Evolutionary conservation across 768 basidiomycete species (phyloP).

Genomic region (Naganishia onofrii): DNA sequence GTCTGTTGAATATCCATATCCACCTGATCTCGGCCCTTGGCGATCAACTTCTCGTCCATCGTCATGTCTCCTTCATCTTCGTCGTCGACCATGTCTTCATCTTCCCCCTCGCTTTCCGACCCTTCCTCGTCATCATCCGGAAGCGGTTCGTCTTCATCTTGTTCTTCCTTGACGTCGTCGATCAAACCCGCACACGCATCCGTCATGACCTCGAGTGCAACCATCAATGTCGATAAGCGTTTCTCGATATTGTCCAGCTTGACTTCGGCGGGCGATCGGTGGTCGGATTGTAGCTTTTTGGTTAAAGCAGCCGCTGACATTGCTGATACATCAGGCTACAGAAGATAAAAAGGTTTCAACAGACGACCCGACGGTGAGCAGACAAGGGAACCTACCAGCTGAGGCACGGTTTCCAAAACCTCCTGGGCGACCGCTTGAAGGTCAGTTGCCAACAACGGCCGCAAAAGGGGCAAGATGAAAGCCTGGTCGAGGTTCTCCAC

Average conservation of each 20-base stretch:
- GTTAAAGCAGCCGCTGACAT: conserved; percentile 32
- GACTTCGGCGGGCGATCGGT: conserved; percentile 66
- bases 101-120: conserved; percentile 46
- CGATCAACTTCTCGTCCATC: conserved; percentile 51
- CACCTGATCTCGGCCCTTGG: conserved; percentile 51
- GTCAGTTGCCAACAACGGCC: conserved; percentile 44
- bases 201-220: conserved; percentile 84
- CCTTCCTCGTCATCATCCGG: conserved; percentile 35
- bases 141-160: neutral
- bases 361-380: neutral
- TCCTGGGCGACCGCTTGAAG: conserved; percentile 34
- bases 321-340: conserved; percentile 33
- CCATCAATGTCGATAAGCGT: conserved; percentile 68
- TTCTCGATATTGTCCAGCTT: conserved; percentile 73
- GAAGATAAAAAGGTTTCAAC: conserved; percentile 7
- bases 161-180: conserved; percentile 50
- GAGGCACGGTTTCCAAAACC: conserved; percentile 37
- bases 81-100: conserved; percentile 48
- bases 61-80: conserved; percentile 50
- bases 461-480: conserved; percentile 43
- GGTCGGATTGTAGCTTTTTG: conserved; percentile 70
- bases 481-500: conserved; percentile 33
- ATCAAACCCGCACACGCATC: conserved; percentile 79
- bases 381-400: conserved; percentile 15
- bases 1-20: conserved; percentile 46